phyloP scores from a whole-genome alignment of 495 filamentous ascomycete species.

The Filosporella fistucella region DNA sequence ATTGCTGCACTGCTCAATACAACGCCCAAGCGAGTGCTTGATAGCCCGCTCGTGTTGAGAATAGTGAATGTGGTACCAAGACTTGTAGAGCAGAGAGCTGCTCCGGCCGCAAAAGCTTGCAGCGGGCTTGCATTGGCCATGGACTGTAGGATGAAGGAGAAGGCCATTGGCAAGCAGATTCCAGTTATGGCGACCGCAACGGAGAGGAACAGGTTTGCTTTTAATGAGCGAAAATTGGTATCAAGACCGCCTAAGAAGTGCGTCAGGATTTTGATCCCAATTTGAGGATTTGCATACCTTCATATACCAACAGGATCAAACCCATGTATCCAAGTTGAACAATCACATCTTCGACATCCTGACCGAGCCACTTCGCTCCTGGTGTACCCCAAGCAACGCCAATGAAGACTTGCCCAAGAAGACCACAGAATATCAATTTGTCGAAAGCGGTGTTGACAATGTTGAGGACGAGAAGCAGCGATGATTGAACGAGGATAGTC shows the following conservation, averaged over 20 bases:
- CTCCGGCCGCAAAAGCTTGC: constrained; percentile 67
- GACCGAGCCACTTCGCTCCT: constrained; percentile 43
- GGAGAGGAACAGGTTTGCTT: constrained; percentile 56
- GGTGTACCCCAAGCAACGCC: constrained; percentile 68
- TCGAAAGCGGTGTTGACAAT: constrained; percentile 53
- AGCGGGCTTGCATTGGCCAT: constrained; percentile 15
- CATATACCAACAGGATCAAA: constrained; percentile 63
- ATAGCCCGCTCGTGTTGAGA: constrained; percentile 44
- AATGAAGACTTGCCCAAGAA: constrained; percentile 70
- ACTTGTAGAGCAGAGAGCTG: constrained; percentile 71
- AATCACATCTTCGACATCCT: constrained; percentile 46
- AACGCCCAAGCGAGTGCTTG: constrained; percentile 58
- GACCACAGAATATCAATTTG: constrained; percentile 59
- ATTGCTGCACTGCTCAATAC: constrained; percentile 71
- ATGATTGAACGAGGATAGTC: constrained; percentile 55
- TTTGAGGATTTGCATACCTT: too few species aligned
- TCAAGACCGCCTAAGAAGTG: constrained; percentile 68
- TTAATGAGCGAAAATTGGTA: constrained; percentile 54
- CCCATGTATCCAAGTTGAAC: constrained; percentile 75
- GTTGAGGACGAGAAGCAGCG: constrained; percentile 66
- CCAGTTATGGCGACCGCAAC: constrained; percentile 58
- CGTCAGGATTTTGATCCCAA: too few species aligned
- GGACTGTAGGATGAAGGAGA: constrained; percentile 56
- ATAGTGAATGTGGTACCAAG: constrained; percentile 78
- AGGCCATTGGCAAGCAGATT: constrained; percentile 57